Evolutionary conservation across 2,329 filamentous ascomycete genomes (phyloP), one percentile per base, ranked within the genome.

Genomic region (Fusarium avenaceum): DNA sequence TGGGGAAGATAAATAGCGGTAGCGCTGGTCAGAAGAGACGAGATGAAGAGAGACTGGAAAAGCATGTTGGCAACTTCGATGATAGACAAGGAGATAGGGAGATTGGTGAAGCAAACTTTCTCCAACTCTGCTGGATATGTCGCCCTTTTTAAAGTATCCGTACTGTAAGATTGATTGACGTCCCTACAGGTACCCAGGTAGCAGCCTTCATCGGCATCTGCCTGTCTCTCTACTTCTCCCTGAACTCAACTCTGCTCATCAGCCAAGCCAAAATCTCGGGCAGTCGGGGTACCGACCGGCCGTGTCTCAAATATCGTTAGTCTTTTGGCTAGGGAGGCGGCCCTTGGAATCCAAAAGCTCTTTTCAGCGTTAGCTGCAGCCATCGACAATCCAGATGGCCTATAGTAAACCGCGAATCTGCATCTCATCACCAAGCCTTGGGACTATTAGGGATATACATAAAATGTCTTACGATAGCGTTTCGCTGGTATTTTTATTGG

Each of bases 31-130:
- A 49, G 4, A 0, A 68, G 32, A 3, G 61, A 69, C 1, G 56
- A 65, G 14, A 69, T 5, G 3, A 69, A 33, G 17, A 68, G 24
- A 5, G 47, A 20, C 6, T 33, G 35, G 17, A 68, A 28, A 33
- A 68, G 30, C 50, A 65, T 69, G 6, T 7, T 38, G 32, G 2
- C 9, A 1, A 13, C 5, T 30, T 30, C 7, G 9, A 22, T 5
- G 13, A 7, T 13, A n/a, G 7, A 4, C 7, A 24, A 6, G 0
- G 15, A 2, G 17, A 1, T 7, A 13, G 6, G 17, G 4, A 5
- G 8, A n/a, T 3, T 4, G 9, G 7, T 6, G 1, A 3, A 3
- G 3, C 4, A 4, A 3, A 1, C 14, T 10, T 0, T 3, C 7
- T 0, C 9, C 0, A 7, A n/a, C 0, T 0, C 4, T 15, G 1